Evolutionary conservation across 2,329 filamentous ascomycete genomes (phyloP).

Genomic region (Reticulascus tulasneorum): DNA sequence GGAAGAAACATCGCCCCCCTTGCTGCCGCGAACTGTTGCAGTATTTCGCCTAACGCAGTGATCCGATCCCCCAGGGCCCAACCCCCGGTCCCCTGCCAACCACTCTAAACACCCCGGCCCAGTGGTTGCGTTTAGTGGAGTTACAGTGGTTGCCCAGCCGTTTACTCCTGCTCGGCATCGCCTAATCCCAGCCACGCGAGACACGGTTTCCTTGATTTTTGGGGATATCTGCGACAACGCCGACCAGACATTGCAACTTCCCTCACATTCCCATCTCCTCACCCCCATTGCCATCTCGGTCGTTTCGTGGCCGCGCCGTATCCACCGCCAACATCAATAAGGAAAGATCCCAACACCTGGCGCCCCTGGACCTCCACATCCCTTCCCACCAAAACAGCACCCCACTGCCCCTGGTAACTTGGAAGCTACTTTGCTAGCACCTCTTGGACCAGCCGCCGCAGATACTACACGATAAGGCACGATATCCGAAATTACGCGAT

Average conservation of each 20-base stretch:
- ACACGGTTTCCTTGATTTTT: conserved; percentile 22
- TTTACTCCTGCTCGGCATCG: conserved; percentile 7
- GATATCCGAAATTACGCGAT: conserved; percentile 13
- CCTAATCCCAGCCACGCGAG: conserved; percentile 20
- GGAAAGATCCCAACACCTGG: too few species aligned
- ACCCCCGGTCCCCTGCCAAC: too few species aligned
- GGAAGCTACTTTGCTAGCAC: conserved; percentile 12
- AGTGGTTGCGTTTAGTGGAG: neutral
- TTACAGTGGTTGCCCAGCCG: conserved; percentile 6
- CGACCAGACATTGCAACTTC: conserved; percentile 10
- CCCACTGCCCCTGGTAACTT: conserved; percentile 11
- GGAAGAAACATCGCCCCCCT: too few species aligned
- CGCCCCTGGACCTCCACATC: too few species aligned
- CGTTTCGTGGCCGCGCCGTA: too few species aligned
- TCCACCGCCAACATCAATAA: too few species aligned
- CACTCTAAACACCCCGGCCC: too few species aligned
- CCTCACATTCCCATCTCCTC: conserved; percentile 5
- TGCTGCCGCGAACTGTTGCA: too few species aligned
- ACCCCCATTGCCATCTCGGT: too few species aligned
- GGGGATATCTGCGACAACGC: conserved; percentile 14
- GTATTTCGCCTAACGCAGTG: too few species aligned
- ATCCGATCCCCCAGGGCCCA: too few species aligned
- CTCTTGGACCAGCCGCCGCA: conserved; percentile 8
- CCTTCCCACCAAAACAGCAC: too few species aligned
- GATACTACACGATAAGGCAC: conserved; percentile 15